Base-by-base conservation (phyloP, 2,329 filamentous ascomycete species). In the Colletotrichum siamense region DNA sequence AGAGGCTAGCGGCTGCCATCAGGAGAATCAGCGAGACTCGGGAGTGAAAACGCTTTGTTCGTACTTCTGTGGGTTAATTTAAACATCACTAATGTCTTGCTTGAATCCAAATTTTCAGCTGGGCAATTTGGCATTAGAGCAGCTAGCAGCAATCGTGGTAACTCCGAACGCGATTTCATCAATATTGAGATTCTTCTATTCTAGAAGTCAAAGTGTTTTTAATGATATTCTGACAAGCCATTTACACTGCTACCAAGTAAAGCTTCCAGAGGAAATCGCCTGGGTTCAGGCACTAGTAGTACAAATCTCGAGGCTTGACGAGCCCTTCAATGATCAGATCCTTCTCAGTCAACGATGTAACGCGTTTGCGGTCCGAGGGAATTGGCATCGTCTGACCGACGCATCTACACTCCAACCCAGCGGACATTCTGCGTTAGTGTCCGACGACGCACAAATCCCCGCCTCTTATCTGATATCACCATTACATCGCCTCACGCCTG, bases 1-100 rank as follows among this genome's bases (percentile, higher is more conserved):
- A 87, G 81, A 90, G 94, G 79, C 85, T 96, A 73, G 92, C 78
- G 10, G 22, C 36, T 18, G 64, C 39, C 16, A 26, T 67, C 24
- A 34, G 15, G 22, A 59, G 55, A 18, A 18, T 59, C 22, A 28
- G 26, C 8, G 55, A 59, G 15, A 28, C 55, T 9, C 7, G 7
- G 5, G n/a, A 16, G 5, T 57, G 52, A 57, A 9, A 16, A 57
- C 13, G 12, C 8, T 8, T 57, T 9, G 12, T 57, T 16, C 13
- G 7, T 26, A 26, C 52, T 16, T 57, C 7, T 57, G 9, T 44
- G 9, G 9, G 5, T 44, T 44, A 10, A 4, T 13, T 8, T 3
- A 13, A n/a, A 22, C 9, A 49, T 49, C 9, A 22, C n/a, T 12
- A 12, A 22, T 13, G n/a, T 4, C 44, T 22, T 49, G n/a, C 10